Evolutionary conservation across 2,329 filamentous ascomycete genomes (phyloP).

Genomic region (Leptodontidium sp.): DNA sequence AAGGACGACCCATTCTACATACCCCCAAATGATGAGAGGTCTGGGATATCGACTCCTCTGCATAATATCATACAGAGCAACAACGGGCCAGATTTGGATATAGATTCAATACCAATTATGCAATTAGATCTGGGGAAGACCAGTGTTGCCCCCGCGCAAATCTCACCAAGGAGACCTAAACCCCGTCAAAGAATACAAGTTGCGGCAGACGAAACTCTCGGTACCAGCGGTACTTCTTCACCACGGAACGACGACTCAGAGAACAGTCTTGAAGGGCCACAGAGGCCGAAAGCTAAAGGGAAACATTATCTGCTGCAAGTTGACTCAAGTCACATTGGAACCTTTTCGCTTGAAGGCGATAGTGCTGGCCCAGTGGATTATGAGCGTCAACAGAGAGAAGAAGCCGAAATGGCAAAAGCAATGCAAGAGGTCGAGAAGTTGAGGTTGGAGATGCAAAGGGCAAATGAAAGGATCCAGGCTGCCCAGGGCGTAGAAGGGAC

Average conservation of each 20-base stretch:
- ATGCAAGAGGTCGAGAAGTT: conserved; percentile 88
- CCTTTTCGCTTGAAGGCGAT: conserved; percentile 72
- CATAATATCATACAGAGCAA: conserved; percentile 77
- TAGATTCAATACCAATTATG: conserved; percentile 97
- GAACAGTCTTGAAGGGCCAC: conserved; percentile 56
- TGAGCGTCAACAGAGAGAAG: conserved; percentile 76
- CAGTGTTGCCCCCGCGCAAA: conserved; percentile 40
- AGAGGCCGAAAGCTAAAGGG: conserved; percentile 60
- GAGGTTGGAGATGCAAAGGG: conserved; percentile 87
- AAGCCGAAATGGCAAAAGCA: conserved; percentile 87
- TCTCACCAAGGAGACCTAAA: conserved; percentile 49
- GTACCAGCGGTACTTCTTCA: conserved; percentile 58
- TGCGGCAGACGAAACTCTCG: conserved; percentile 77
- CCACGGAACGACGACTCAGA: conserved; percentile 62
- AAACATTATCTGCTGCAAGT: conserved; percentile 79
- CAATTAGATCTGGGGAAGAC: conserved; percentile 78
- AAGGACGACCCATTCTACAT: conserved; percentile 98
- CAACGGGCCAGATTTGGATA: conserved; percentile 82
- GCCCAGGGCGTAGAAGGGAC: conserved; percentile 75
- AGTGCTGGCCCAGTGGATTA: conserved; percentile 57
- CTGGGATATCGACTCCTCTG: conserved; percentile 76
- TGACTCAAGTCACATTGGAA: conserved; percentile 82
- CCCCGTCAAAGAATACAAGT: conserved; percentile 70
- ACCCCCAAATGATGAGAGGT: conserved; percentile 58
- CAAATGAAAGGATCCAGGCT: conserved; percentile 77